Evolutionary conservation across 768 basidiomycete genomes (phyloP).

Genomic region (Termitomyces sp.): DNA sequence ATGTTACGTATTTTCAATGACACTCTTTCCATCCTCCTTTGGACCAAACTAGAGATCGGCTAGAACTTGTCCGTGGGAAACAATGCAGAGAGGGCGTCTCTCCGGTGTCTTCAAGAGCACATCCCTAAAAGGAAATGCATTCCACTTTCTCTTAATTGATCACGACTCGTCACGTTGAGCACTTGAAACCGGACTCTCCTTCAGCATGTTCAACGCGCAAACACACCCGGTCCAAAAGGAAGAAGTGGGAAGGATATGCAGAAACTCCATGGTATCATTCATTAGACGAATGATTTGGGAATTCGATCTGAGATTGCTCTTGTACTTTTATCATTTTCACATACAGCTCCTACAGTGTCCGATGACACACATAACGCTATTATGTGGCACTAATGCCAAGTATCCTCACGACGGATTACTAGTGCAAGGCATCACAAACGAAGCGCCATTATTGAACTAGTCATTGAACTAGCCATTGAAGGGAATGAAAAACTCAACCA

Average conservation of each 20-base stretch:
- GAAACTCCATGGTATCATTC: neutral
- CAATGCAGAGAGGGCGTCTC: too few relatives aligned
- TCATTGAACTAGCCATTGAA: neutral
- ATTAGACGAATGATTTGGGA: too few relatives aligned
- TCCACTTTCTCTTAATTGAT: too few relatives aligned
- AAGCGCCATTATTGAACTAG: neutral
- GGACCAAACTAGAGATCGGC: too few relatives aligned
- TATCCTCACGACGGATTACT: neutral
- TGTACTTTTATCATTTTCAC: neutral
- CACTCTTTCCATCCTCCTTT: too few relatives aligned
- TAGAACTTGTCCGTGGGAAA: too few relatives aligned
- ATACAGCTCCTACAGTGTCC: too few relatives aligned
- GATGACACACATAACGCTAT: too few relatives aligned
- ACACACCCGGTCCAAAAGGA: neutral
- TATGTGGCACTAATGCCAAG: too few relatives aligned
- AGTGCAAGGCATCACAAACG: slow-evolving; percentile 17
- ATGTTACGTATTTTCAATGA: too few relatives aligned
- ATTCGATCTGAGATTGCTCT: neutral
- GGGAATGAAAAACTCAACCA: neutral
- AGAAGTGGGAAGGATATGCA: neutral
- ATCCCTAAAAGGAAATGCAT: too few relatives aligned
- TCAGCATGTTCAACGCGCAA: neutral
- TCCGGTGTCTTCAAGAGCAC: too few relatives aligned
- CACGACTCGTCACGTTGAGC: neutral
- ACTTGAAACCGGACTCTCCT: neutral